Conservation (phyloP, 2,329 filamentous ascomycete genomes). For the Hypomyces perniciosus region DNA sequence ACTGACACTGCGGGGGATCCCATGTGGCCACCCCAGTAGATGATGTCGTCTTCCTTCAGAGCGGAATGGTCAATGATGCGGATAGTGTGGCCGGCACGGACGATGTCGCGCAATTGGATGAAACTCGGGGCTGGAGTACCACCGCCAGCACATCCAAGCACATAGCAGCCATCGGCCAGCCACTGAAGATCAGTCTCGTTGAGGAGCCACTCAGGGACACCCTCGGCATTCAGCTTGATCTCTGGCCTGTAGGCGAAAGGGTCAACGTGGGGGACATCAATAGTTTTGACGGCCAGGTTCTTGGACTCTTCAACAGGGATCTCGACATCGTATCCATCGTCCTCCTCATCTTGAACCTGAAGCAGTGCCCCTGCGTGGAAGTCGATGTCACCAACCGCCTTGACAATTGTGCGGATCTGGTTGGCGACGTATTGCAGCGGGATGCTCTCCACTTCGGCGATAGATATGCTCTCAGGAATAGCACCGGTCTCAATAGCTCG, state of each 20-base stretch:
- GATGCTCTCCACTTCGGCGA: background rate
- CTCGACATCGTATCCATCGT: background rate
- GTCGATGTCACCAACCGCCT: background rate
- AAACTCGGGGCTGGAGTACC: background rate
- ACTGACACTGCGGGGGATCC: background rate
- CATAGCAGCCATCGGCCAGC: conserved; percentile 39
- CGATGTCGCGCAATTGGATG: background rate
- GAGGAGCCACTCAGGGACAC: conserved; percentile 31
- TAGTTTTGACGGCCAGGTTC: background rate
- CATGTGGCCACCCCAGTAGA: background rate
- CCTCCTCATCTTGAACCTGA: background rate
- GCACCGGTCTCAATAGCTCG: conserved; percentile 15
- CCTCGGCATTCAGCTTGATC: background rate
- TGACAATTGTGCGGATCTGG: background rate
- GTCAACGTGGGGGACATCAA: background rate
- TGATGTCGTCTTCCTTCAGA: background rate
- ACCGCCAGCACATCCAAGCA: conserved; percentile 43
- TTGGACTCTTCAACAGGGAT: background rate
- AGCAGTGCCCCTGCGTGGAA: background rate
- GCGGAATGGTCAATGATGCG: background rate
- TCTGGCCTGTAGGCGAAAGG: background rate
- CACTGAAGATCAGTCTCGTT: conserved; percentile 40
- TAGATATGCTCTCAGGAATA: background rate
- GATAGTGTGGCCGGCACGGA: background rate
- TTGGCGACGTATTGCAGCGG: background rate